Evolutionary conservation across 768 basidiomycete species (phyloP), one percentile per base, ranked within the genome.

Genomic region (Mycena pura): DNA sequence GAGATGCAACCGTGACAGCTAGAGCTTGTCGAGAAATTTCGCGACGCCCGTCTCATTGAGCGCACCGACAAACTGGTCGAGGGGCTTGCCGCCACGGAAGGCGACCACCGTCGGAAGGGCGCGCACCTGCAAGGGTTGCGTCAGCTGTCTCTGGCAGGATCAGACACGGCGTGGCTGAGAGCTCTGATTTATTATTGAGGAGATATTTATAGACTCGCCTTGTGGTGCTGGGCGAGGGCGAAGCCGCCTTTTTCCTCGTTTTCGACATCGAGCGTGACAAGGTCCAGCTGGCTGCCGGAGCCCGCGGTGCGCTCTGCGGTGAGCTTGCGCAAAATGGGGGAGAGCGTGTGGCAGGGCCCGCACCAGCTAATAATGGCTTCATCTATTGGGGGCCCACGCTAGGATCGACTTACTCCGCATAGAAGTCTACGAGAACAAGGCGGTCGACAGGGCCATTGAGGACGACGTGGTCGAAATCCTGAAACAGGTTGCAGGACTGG

Each of bases 91-190:
- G 46, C 87, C 81, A 57, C 79, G 83, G 77, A 93, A 93, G 4
- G 90, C 92, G 57, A 91, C 77, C 28, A 94, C 90, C 0, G 92
- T 93, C 3, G 92, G 92, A n/a, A 94, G 74, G 15, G 89, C 82
- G n/a, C 79, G 75, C 60, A 93, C 78, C 92, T 94, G 64, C 14
- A 22, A 34, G n/a, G n/a, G n/a, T n/a, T n/a, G n/a, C n/a, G n/a
- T n/a, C n/a, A n/a, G n/a, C n/a, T n/a, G n/a, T n/a, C n/a, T n/a
- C n/a, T n/a, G n/a, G n/a, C n/a, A n/a, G n/a, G n/a, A n/a, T n/a
- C n/a, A n/a, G n/a, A n/a, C n/a, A n/a, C n/a, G n/a, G n/a, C n/a
- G n/a, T n/a, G n/a, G n/a, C n/a, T n/a, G n/a, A n/a, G n/a, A n/a
- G n/a, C n/a, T n/a, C n/a, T n/a, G n/a, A 36, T 36, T 36, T 9